phyloP scores from a whole-genome alignment of 257 asterid species.

The Eucommia ulmoides region DNA sequence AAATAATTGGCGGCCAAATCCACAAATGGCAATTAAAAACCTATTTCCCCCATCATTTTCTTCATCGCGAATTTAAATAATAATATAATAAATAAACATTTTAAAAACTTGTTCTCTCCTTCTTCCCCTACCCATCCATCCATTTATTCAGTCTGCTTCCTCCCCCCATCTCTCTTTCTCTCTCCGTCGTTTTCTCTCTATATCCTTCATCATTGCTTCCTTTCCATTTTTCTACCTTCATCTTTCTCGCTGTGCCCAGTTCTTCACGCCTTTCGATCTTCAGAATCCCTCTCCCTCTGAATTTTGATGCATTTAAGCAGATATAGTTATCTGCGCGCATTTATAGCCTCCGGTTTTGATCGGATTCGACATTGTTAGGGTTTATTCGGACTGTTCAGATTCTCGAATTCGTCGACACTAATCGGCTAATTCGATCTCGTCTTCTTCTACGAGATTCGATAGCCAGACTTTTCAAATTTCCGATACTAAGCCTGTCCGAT shows the following conservation, averaged over 20 bases:
- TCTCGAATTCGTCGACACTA: background rate
- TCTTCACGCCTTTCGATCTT: too few relatives aligned
- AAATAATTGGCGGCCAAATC: too few relatives aligned
- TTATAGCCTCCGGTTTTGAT: background rate
- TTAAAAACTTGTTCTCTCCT: too few relatives aligned
- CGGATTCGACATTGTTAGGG: too few relatives aligned
- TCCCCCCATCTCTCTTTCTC: background rate
- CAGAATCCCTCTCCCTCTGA: background rate
- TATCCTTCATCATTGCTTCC: background rate
- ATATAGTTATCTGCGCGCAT: background rate
- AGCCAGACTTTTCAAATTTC: background rate
- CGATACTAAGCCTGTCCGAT: background rate
- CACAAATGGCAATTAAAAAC: too few relatives aligned
- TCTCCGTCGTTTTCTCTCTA: background rate
- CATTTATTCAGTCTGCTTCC: too few relatives aligned
- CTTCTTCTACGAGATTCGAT: background rate
- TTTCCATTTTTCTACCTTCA: background rate
- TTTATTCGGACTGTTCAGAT: background rate
- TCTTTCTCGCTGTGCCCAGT: background rate
- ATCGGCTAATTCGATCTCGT: background rate
- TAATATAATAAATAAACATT: too few relatives aligned
- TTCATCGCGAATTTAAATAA: too few relatives aligned
- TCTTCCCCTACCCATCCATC: too few relatives aligned
- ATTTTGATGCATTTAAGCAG: background rate
- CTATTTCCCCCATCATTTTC: too few relatives aligned